Conservation (phyloP, 805 yeast species). For the Candida sanyiensis region DNA sequence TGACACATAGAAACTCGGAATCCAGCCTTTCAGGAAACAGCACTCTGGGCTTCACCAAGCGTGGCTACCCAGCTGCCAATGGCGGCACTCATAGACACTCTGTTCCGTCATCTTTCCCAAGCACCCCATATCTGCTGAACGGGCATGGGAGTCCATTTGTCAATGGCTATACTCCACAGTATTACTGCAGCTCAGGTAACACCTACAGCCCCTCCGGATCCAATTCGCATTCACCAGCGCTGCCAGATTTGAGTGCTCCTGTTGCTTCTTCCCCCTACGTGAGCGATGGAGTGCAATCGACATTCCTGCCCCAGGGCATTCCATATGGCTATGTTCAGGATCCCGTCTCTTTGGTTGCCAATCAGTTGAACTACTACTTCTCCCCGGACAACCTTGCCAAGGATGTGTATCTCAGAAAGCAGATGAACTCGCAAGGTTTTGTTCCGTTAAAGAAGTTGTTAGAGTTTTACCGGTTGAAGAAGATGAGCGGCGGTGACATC, state of each 20-base stretch:
- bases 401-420: constrained; percentile 75
- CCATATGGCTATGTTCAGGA: constrained; percentile 17
- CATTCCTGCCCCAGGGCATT: constrained; percentile 11
- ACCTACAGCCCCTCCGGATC: constrained; percentile 11
- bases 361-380: constrained; percentile 85
- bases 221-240: constrained; percentile 9
- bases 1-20: constrained; percentile 20
- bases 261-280: no score
- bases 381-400: constrained; percentile 79
- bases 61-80: no score
- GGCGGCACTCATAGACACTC: constrained; percentile 20
- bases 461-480: constrained; percentile 68
- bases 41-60: constrained; percentile 6
- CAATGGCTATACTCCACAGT: constrained; percentile 4
- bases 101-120: no score
- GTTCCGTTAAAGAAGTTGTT: constrained; percentile 59
- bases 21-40: constrained; percentile 11
- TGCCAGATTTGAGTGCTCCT: no score
- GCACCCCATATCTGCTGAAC: constrained; percentile 12
- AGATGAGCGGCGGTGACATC: constrained; percentile 51
- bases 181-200: not conserved
- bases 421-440: constrained; percentile 74
- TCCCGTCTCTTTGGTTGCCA: constrained; percentile 27
- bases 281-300: no score
- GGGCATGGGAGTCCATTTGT: constrained; percentile 12